Evolutionary conservation across 2,329 filamentous ascomycete species (phyloP).

Genomic region (Diaporthe sp.): DNA sequence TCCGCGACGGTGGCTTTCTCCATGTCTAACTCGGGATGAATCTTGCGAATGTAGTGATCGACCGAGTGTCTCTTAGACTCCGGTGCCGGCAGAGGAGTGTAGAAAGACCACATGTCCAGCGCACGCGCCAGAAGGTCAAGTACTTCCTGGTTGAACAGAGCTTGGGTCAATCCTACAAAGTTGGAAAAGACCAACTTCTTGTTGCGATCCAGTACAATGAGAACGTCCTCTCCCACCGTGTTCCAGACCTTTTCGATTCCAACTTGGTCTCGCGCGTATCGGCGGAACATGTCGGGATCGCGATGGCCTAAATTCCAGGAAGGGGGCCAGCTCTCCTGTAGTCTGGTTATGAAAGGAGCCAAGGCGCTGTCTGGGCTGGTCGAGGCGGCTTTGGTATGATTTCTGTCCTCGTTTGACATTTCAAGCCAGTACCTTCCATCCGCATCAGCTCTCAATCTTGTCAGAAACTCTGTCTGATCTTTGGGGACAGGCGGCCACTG

Average conservation of each 20-base stretch:
- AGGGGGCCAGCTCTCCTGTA: neutral
- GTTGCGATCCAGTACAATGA: conserved; percentile 37
- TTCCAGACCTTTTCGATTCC: neutral
- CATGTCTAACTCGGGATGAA: conserved; percentile 44
- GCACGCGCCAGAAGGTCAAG: conserved; percentile 20
- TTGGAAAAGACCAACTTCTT: conserved; percentile 42
- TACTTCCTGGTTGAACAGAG: conserved; percentile 35
- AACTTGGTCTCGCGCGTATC: neutral
- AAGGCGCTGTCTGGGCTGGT: neutral
- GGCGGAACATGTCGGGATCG: conserved; percentile 1
- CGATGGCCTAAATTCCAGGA: neutral
- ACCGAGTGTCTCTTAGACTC: conserved; percentile 42
- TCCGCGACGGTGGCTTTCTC: conserved; percentile 40
- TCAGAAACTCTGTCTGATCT: neutral
- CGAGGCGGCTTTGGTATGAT: neutral
- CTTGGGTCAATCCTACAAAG: conserved; percentile 39
- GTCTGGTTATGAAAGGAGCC: neutral
- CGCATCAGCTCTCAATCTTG: neutral
- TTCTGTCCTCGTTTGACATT: neutral
- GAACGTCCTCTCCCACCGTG: conserved; percentile 34
- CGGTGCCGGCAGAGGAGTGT: conserved; percentile 41
- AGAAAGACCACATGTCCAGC: conserved; percentile 43
- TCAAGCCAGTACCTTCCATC: neutral
- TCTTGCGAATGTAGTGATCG: conserved; percentile 39
- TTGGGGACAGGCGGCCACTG: neutral